These are phyloP conservation scores for Dentipellis sp. DNA, from an alignment of 768 basidiomycete species.

Conservation along the genomic window DNA sequence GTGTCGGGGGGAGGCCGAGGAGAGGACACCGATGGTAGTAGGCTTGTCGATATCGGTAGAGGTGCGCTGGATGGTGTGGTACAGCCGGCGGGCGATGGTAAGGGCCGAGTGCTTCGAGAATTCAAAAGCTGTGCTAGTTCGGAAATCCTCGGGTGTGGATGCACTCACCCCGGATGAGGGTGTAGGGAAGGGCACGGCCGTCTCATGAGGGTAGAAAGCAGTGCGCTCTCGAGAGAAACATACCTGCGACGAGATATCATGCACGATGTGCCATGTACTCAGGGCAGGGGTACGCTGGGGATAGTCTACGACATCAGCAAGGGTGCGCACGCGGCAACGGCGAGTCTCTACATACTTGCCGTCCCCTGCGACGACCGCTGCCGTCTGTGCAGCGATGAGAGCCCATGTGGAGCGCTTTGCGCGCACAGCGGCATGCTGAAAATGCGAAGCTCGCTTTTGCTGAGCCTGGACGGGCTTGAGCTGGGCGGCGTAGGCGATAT, in stretches of 20 bases:
- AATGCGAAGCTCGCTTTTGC: background rate
- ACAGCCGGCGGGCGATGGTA: slow-evolving; percentile 10
- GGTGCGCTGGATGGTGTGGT: background rate
- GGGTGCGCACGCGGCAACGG: slow-evolving; percentile 8
- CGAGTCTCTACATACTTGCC: slow-evolving; percentile 16
- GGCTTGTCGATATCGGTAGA: background rate
- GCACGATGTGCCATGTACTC: slow-evolving; percentile 13
- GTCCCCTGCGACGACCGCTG: slow-evolving; percentile 8
- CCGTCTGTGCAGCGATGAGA: slow-evolving; percentile 11
- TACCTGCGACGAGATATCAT: slow-evolving; percentile 11
- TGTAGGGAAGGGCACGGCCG: background rate
- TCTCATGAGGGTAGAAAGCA: slow-evolving; percentile 2
- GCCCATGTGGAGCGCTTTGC: slow-evolving; percentile 11
- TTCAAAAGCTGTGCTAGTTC: slow-evolving; percentile 4
- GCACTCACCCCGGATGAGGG: slow-evolving; percentile 1
- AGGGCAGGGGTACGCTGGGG: slow-evolving; percentile 3
- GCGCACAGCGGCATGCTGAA: slow-evolving; percentile 10
- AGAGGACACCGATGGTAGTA: slow-evolving; percentile 7
- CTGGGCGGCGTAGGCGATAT: background rate
- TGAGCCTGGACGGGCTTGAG: background rate
- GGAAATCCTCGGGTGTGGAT: background rate
- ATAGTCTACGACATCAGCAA: slow-evolving; percentile 8
- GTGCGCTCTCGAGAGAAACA: slow-evolving; percentile 4
- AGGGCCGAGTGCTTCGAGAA: slow-evolving; percentile 8
- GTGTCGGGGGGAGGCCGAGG: slow-evolving; percentile 3